These are phyloP conservation scores for Wallacemonas sp. DNA, from an alignment of 208 protist species.

Conservation along the genomic window DNA sequence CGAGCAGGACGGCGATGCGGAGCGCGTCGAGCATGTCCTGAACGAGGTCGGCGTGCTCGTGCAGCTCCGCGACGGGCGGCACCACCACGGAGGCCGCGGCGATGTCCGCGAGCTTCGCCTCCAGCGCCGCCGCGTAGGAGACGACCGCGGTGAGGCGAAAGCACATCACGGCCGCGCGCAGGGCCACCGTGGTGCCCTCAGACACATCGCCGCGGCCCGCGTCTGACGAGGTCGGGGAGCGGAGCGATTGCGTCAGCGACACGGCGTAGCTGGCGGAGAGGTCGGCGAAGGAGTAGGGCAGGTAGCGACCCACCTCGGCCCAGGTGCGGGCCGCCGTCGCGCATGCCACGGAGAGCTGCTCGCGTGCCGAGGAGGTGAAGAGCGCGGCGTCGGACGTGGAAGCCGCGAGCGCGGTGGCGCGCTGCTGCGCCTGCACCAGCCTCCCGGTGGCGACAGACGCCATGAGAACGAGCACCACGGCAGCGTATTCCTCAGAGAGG, in stretches of 20 bases:
- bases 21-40: constrained; percentile 12
- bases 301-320: constrained; percentile 38
- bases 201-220: constrained; percentile 14
- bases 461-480: constrained; percentile 26
- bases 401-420: neutral
- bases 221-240: no score
- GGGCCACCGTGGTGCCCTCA: constrained; percentile 38
- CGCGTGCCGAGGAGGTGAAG: neutral
- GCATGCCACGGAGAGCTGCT: constrained; percentile 7
- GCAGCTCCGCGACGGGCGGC: constrained; percentile 1
- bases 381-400: constrained; percentile 3
- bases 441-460: constrained; percentile 59
- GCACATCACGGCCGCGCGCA: constrained; percentile 59
- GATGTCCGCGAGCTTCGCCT: constrained; percentile 34
- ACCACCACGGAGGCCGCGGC: neutral
- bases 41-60: neutral
- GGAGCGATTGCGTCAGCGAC: constrained; percentile 26
- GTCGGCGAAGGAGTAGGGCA: constrained; percentile 51
- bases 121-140: constrained; percentile 49
- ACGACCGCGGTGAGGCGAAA: constrained; percentile 66
- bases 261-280: constrained; percentile 46
- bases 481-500: constrained; percentile 35
- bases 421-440: constrained; percentile 46
- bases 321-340: constrained; percentile 24
- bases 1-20: constrained; percentile 10